A percentile compares a stretch with the other conserved stretches of the same genome.
Evolutionary conservation across 2,329 filamentous ascomycete genomes (phyloP).

Genomic region (Diaporthe sp.): DNA sequence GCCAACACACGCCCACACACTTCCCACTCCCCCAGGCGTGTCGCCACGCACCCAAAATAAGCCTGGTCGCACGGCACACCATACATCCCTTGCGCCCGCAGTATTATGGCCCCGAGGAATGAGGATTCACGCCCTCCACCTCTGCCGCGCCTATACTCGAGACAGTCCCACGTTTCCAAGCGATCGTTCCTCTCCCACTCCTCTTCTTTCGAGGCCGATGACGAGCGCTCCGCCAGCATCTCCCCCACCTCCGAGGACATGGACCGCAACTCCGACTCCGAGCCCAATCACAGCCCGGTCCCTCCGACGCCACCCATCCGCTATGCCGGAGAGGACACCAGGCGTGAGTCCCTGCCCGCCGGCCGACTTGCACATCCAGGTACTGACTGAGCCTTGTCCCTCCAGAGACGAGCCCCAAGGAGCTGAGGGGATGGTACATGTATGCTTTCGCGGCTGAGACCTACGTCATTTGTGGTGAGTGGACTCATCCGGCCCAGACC

Average conservation of each 20-base stretch:
- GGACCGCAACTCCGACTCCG: slow-evolving; percentile 26
- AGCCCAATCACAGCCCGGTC: slow-evolving; percentile 28
- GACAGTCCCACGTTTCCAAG: slow-evolving; percentile 63
- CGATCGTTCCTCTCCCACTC: slow-evolving; percentile 68
- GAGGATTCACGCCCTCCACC: slow-evolving; percentile 52
- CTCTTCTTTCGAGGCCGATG: slow-evolving; percentile 75
- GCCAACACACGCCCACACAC: background rate
- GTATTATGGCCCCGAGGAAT: slow-evolving; percentile 49
- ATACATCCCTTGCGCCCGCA: slow-evolving; percentile 1
- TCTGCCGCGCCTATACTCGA: slow-evolving; percentile 59
- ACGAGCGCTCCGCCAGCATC: slow-evolving; percentile 67
- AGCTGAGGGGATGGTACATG: slow-evolving; percentile 94
- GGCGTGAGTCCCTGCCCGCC: slow-evolving; percentile 51
- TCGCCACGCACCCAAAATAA: slow-evolving; percentile 1
- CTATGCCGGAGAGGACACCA: slow-evolving; percentile 86
- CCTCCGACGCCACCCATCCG: slow-evolving; percentile 54
- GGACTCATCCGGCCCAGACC: background rate
- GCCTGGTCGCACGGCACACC: slow-evolving; percentile 17
- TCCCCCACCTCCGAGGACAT: slow-evolving; percentile 33
- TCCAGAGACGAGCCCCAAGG: slow-evolving; percentile 79
- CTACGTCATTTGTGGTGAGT: slow-evolving; percentile 91
- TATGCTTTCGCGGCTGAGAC: slow-evolving; percentile 98
- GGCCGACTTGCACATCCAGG: background rate
- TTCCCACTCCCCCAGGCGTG: background rate
- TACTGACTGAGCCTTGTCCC: background rate